Percentiles rank a stretch among this genome's conserved stretches.
phyloP scores from a whole-genome alignment of 2,329 filamentous ascomycete species.

The Lachnellula hyalina region DNA sequence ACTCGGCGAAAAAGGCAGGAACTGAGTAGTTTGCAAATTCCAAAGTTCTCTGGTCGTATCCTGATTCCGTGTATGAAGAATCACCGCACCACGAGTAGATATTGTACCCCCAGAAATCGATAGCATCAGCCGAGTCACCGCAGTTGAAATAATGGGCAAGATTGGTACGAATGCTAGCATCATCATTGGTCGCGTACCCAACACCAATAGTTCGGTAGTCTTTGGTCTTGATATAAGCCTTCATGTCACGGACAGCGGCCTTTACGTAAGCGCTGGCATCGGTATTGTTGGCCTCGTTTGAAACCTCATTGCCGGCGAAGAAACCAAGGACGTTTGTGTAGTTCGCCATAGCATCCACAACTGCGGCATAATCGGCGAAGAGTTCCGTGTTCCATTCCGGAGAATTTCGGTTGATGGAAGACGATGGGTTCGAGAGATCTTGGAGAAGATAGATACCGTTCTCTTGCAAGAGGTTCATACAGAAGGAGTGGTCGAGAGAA shows the following conservation, averaged over 20 bases:
- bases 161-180: slow-evolving; percentile 72
- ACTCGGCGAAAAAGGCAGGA: slow-evolving; percentile 97
- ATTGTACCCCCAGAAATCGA: slow-evolving; percentile 99
- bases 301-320: slow-evolving; percentile 98
- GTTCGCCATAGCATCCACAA: slow-evolving; percentile 73
- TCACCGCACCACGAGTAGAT: slow-evolving; percentile 99
- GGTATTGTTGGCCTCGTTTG: slow-evolving; percentile 85
- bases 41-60: slow-evolving; percentile 74
- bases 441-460: slow-evolving; percentile 94
- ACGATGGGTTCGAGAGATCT: slow-evolving; percentile 75
- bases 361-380: slow-evolving; percentile 74
- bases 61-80: slow-evolving; percentile 69
- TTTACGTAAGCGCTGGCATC: slow-evolving; percentile 90
- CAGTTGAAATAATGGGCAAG: slow-evolving; percentile 96
- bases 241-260: slow-evolving; percentile 93
- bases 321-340: slow-evolving; percentile 94
- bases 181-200: slow-evolving; percentile 94
- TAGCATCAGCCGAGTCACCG: slow-evolving; percentile 58
- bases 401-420: slow-evolving; percentile 79
- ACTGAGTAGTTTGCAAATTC: slow-evolving; percentile 89
- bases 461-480: slow-evolving; percentile 77
- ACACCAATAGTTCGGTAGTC: slow-evolving; percentile 76
- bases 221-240: slow-evolving; percentile 83
- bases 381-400: slow-evolving; percentile 76
- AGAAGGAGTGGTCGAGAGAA: slow-evolving; percentile 67